Evolutionary conservation across 108 stramenopile species (phyloP), one percentile per base, ranked within the genome.

Genomic region (Nitzschia sp.): DNA sequence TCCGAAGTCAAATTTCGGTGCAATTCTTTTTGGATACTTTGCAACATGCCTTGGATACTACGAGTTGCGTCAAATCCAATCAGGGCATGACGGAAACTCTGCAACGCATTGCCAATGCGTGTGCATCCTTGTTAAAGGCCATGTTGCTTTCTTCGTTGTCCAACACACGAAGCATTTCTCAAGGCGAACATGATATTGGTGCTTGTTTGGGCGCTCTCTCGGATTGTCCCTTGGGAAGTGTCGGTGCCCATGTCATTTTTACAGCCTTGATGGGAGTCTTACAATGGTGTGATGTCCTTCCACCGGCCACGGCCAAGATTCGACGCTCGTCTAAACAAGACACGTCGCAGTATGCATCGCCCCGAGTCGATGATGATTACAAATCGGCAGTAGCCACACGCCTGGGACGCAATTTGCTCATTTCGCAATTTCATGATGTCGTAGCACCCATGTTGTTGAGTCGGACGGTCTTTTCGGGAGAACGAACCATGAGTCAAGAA

Each of bases 11-110:
- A 63, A 75, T 93, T 8, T 86, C 88, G 54, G 80, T 93, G 4
- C 94, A 95, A 64, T 87, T 77, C 51, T 85, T 93, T 66, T 79
- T 95, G 75, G 94, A 95, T 71, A 73, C 58, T 24, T 65, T 95
- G 17, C 68, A 82, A 15, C 60, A 82, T 54, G 77, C 83, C 15
- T 80, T 91, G 46, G 59, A 63, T n/a, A 2, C 28, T 13, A 70
- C 29, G 33, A 26, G 11, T 9, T 53, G 21, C 45, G 31, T 26
- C 61, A 32, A 59, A 9, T 21, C 31, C 18, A 64, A 60, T n/a
- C 53, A 55, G 21, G 32, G 67, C 49, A 32, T 8, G 1, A 21
- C 61, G 6, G 46, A 63, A 29, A 59, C 83, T 19, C 30, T 82
- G 48, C 28, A 47, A 27, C 45, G 72, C 29, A 77, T 85, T 23